Base-by-base conservation (phyloP, 1,284 basidiomycete genomes). In the Anthracocystis panici-leucophaei region DNA sequence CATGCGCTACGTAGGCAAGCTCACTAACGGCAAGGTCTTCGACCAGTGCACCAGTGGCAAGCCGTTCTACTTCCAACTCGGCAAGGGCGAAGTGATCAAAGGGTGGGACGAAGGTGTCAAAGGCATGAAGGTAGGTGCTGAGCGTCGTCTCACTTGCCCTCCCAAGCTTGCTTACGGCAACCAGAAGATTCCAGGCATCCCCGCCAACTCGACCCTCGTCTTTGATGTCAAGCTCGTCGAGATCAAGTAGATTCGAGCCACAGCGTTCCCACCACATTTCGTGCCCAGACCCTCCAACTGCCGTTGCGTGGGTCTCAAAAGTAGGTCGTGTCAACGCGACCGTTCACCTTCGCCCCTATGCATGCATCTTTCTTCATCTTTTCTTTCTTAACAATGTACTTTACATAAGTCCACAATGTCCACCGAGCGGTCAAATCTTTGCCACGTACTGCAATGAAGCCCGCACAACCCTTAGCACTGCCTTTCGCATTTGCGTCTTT, bases 1-100 rank as follows among this genome's bases (percentile, higher is more conserved):
- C 71, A 94, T 98, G 92, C 89, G 94, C 57, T 95, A 95, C 86
- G 90, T 95, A 77, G 95, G 94, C 77, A 95, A 94, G 87, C 89
- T 97, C 50, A 87, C 87, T 75, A 91, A 92, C 84, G 94, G 94
- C 78, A 93, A 92, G 85, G 86, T 92, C 48, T 97, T 97, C 81
- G 95, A 98, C 87, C 88, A 90, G 83, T 97, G 97, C 87, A 91
- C 89, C 70, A 91, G 91, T 84, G 95, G 95, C 78, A 91, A 91
- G 84, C 93, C 94, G 10, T 97, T 97, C 88, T 87, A 88, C 51
- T 97, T 97, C 89, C 90, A 88, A 53, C 89, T 98, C 35, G 96
- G 95, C 60, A 88, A 89, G 68, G 93, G 93, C 46, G 92, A 97
- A 85, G 95, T 97, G 57, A 96, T 97, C 87, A 92, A 92, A 88